Evolutionary conservation across 768 basidiomycete species (phyloP), one percentile per base, ranked within the genome.

Genomic region (Naganishia friedmannii): DNA sequence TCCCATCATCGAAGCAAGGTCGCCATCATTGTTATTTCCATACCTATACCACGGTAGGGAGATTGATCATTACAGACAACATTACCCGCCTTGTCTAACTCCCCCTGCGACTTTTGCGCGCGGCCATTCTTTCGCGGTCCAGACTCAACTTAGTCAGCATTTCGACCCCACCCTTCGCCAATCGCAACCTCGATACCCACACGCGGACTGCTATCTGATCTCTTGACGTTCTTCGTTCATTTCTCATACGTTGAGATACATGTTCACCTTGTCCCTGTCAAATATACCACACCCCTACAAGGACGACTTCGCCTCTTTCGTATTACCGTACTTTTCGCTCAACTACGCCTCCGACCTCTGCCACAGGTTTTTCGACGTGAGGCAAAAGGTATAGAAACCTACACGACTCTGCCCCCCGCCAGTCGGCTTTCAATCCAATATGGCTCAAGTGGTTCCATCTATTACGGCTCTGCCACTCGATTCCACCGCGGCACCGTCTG

Each of bases 361-460:
- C 48, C 3, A 21, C 23, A 51, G n/a, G 12, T 23, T 26, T 51
- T 7, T 51, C 48, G 48, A 21, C 48, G n/a, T 8, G 48, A 51
- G 48, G 19, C 48, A 26, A 51, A 51, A 51, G 23, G 48, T 26
- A 51, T 51, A 51, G 23, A 26, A n/a, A 51, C 23, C 48, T 51
- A 6, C n/a, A 51, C 48, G 48, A 23, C 48, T 51, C 6, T 51
- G 48, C 48, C 23, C 23, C 48, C 23, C 23, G 6, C 3, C 23
- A n/a, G n/a, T 51, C 48, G n/a, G 21, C n/a, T 51, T 21, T 13
- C 23, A 23, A 4, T 26, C 15, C 37, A 76, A 10, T 29, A 80
- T 80, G 79, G 79, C 79, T 58, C 79, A 80, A 65, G 73, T 80
- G 63, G 79, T 80, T 42, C 79, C 79, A 8, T 73, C 78, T 23